Evolutionary conservation across 345 rosid species (phyloP).

Genomic region (Aquilaria sinensis): DNA sequence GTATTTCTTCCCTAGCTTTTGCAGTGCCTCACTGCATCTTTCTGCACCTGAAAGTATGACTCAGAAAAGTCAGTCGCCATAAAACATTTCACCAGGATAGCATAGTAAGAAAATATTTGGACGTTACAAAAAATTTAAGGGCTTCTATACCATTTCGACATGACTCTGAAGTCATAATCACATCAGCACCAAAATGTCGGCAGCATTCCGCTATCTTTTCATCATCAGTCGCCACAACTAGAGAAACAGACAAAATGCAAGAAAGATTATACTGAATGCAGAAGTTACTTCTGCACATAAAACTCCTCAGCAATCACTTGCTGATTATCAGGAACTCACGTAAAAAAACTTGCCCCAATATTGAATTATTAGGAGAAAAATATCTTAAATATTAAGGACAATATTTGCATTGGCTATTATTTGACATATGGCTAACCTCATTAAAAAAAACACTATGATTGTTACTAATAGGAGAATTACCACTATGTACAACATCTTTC

Average conservation of each 20-base stretch:
- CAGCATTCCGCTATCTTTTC: constrained; percentile 89
- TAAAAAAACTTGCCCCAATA: too few relatives aligned
- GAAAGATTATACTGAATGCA: too few relatives aligned
- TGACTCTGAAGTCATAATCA: constrained; percentile 91
- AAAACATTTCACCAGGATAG: background rate
- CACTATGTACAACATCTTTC: too few relatives aligned
- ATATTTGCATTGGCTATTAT: too few relatives aligned
- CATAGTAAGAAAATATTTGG: background rate
- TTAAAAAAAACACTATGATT: too few relatives aligned
- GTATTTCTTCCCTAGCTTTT: constrained; percentile 76
- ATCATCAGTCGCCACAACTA: constrained; percentile 97
- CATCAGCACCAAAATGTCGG: constrained; percentile 93
- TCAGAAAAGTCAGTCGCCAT: background rate
- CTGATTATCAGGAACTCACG: too few relatives aligned
- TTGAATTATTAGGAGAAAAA: too few relatives aligned
- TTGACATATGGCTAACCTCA: too few relatives aligned
- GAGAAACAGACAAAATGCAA: background rate
- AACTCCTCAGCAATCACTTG: too few relatives aligned
- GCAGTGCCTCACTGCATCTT: constrained; percentile 84
- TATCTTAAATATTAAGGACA: too few relatives aligned
- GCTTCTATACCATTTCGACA: constrained; percentile 67
- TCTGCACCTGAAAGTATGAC: constrained; percentile 54
- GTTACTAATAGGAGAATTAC: too few relatives aligned
- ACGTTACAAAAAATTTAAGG: background rate
- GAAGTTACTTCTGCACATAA: too few relatives aligned